These are phyloP conservation scores for Nepenthes gracilis DNA, from an alignment of 148 eudicot species.

Conservation along the genomic window DNA sequence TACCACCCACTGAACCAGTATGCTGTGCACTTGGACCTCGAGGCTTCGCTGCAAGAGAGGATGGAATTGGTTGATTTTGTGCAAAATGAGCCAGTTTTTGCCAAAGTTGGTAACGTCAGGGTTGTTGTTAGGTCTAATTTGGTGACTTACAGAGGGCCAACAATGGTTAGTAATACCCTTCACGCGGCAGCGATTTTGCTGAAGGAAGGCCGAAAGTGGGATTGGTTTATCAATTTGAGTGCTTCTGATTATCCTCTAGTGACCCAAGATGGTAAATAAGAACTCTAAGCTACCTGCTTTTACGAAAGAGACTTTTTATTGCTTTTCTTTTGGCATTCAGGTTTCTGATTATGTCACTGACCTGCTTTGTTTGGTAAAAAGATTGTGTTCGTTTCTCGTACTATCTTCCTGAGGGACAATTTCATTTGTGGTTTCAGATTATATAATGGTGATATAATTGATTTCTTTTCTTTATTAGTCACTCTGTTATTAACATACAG, in stretches of 20 bases:
- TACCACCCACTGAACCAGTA: constrained; percentile 68
- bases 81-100: constrained; percentile 33
- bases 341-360: not conserved
- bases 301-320: not conserved
- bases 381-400: too few species aligned
- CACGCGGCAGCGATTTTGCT: constrained; percentile 69
- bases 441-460: too few species aligned
- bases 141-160: constrained; percentile 79
- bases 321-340: not conserved
- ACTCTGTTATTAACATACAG: too few species aligned
- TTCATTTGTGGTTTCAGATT: too few species aligned
- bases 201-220: constrained; percentile 53
- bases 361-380: not conserved
- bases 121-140: constrained; percentile 51
- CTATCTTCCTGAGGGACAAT: too few species aligned
- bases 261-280: constrained; percentile 56
- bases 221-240: constrained; percentile 72
- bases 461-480: too few species aligned
- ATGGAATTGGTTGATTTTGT: constrained; percentile 47
- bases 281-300: too few species aligned
- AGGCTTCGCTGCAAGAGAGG: constrained; percentile 48
- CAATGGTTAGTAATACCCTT: constrained; percentile 68
- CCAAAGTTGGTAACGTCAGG: constrained; percentile 55
- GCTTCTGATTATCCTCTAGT: constrained; percentile 82
- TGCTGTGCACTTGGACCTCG: constrained; percentile 63